phyloP scores from a whole-genome alignment of 1,284 basidiomycete species.

The Peniophora sp. region DNA sequence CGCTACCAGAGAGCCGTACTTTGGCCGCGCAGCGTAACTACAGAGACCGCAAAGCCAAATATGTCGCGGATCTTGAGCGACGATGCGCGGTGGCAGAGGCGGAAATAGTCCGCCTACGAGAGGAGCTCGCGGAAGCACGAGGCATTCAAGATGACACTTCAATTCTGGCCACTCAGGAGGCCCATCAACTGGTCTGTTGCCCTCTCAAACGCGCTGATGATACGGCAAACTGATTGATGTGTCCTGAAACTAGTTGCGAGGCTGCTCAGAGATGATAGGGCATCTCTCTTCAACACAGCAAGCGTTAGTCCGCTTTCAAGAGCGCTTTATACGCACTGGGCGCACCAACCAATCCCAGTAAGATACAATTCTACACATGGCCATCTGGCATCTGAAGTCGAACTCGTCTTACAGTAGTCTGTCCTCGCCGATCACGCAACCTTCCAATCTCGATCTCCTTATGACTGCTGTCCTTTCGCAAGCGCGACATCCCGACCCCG shows the following conservation, averaged over 20 bases:
- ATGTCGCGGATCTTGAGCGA: conserved; percentile 48
- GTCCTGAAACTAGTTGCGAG: background rate
- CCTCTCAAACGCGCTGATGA: background rate
- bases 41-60: conserved; percentile 50
- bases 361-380: background rate
- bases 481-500: background rate
- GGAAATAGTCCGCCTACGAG: conserved; percentile 42
- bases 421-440: background rate
- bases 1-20: conserved; percentile 33
- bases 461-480: background rate
- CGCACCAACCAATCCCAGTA: background rate
- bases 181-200: background rate
- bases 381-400: background rate
- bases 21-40: conserved; percentile 55
- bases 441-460: background rate
- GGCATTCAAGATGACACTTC: background rate
- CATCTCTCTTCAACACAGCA: background rate
- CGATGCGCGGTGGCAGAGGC: conserved; percentile 43
- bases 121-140: conserved; percentile 29
- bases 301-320: background rate
- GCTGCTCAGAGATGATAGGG: background rate
- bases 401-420: background rate
- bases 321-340: background rate
- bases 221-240: background rate
- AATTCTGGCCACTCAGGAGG: background rate